Conservation (phyloP, 306 rosid genomes). For the Vigna mungo region DNA sequence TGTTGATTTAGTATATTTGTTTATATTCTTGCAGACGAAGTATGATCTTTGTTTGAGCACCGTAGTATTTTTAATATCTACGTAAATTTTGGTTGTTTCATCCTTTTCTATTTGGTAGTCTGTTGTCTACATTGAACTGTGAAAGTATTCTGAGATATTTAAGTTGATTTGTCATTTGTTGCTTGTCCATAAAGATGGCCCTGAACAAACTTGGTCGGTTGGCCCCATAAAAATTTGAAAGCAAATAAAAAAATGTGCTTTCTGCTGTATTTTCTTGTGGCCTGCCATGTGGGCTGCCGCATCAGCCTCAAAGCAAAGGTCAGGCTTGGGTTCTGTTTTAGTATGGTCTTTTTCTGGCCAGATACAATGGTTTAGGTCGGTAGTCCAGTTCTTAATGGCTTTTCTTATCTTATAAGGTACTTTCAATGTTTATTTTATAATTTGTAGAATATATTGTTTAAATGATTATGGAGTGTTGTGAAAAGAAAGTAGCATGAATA, state of each 20-base stretch:
- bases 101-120: conserved; percentile 25
- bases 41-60: conserved; percentile 15
- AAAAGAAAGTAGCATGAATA: not conserved
- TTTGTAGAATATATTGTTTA: not conserved
- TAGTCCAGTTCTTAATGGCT: not conserved
- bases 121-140: conserved; percentile 15
- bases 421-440: not conserved
- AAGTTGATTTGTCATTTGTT: conserved; percentile 28
- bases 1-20: not conserved
- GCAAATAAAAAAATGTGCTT: not conserved
- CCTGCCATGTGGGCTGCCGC: not conserved
- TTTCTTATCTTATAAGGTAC: not conserved
- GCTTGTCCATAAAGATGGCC: conserved; percentile 19
- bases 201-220: not conserved
- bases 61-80: not conserved
- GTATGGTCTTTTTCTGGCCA: conserved; percentile 5
- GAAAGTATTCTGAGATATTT: conserved; percentile 10
- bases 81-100: conserved; percentile 16
- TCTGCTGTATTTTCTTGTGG: not conserved
- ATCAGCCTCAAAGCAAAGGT: conserved; percentile 5
- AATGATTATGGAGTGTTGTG: not conserved
- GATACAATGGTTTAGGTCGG: not conserved
- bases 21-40: conserved; percentile 37
- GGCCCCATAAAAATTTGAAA: not conserved
- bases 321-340: conserved; percentile 7